These are phyloP conservation scores for Cyberlindnera lachancei DNA, from an alignment of 805 yeast genomes.

Conservation along the genomic window DNA sequence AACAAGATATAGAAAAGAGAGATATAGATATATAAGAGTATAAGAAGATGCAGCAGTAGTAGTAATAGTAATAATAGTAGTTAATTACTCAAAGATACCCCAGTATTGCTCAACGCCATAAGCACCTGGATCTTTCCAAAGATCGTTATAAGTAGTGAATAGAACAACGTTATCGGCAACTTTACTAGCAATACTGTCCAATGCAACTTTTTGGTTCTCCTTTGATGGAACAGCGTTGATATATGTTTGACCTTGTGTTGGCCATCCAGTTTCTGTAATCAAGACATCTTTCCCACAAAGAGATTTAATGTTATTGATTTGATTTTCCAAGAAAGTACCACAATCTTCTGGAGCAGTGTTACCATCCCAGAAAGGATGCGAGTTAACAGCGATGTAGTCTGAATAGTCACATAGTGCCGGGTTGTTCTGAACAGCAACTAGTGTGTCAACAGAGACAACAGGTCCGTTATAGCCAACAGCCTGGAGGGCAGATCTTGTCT, in stretches of 20 bases:
- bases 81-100: constrained; percentile 27
- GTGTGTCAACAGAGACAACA: constrained; percentile 58
- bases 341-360: constrained; percentile 40
- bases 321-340: constrained; percentile 44
- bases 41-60: too few species aligned
- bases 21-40: too few species aligned
- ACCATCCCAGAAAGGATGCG: constrained; percentile 63
- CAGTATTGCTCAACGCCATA: constrained; percentile 54
- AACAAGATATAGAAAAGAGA: too few species aligned
- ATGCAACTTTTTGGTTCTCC: constrained; percentile 44
- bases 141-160: constrained; percentile 57
- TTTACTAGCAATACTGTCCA: constrained; percentile 37
- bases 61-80: too few species aligned
- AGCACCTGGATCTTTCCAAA: constrained; percentile 52
- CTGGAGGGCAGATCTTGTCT: constrained; percentile 39
- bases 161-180: constrained; percentile 44
- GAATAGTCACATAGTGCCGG: constrained; percentile 46
- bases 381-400: constrained; percentile 60
- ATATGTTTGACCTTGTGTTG: constrained; percentile 47
- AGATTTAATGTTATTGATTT: constrained; percentile 36
- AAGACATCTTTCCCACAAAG: constrained; percentile 41
- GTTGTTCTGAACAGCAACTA: constrained; percentile 49
- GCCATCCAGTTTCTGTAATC: constrained; percentile 68
- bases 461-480: constrained; percentile 45
- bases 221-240: constrained; percentile 50